Base-by-base conservation (phyloP, 2,329 filamentous ascomycete species). In the Fusarium dlaminii region DNA sequence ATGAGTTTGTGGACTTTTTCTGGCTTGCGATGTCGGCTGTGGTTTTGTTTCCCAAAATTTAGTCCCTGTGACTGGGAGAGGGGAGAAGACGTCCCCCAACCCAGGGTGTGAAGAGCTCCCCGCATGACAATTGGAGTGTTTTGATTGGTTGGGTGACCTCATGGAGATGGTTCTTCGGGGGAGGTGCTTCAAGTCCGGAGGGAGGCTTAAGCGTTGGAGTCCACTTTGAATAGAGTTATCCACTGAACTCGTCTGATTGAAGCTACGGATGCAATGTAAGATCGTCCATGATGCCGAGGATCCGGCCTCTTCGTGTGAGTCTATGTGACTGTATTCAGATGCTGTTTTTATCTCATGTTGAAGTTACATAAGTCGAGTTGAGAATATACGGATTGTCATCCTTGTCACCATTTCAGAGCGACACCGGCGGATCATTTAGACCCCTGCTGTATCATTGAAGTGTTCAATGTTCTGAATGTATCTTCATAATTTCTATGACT, bases 61-160 rank as follows among this genome's bases (percentile, higher is more conserved):
- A 29, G 51, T 79, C 79, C 80, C 80, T 81, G 80, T 81, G 78
- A 81, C 79, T 66, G 68, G 52, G 70, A 64, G 51, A 40, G 51
- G 24, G 36, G 51, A 13, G 24, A 27, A 24, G 15, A 15, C 22
- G 39, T 42, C 68, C 37, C 37, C 20, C 37, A 12, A 30, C 57
- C 70, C 70, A 69, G 64, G 69, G 56, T 40, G 36, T 8, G 34
- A 40, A 68, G 64, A 42, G 63, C 72, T 77, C 77, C 77, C 77
- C 77, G 77, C 77, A 79, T 79, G 76, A 79, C 76, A 79, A 79
- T 70, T 68, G 46, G 39, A 51, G 40, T 43, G 57, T 9, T 30
- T 3, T 75, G 36, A 78, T 79, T 79, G 76, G 77, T 52, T 66
- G 66, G 56, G 20, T 37, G 6, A 22, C n/a, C 42, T 52, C 60